Percentiles rank a stretch among this genome's conserved stretches.
These are phyloP conservation scores for Botryosphaeria agaves DNA, from an alignment of 2,329 filamentous ascomycete species.

Conservation along the genomic window DNA sequence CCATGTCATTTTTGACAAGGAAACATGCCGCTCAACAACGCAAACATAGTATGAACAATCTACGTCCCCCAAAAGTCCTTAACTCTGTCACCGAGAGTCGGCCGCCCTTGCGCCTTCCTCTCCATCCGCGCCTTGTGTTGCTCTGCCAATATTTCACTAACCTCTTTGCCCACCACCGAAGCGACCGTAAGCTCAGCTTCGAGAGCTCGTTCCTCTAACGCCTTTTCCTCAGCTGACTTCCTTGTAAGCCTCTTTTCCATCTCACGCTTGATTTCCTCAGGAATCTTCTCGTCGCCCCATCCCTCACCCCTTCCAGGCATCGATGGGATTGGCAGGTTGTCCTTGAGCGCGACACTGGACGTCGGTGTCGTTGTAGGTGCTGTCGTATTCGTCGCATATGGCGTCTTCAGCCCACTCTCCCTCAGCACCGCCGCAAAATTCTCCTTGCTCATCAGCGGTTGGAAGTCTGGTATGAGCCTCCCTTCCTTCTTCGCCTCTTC, in stretches of 20 bases:
- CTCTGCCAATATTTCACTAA: conserved; percentile 38
- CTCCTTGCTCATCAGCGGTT: conserved; percentile 24
- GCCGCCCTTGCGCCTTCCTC: conserved; percentile 36
- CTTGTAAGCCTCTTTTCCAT: conserved; percentile 8
- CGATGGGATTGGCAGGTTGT: conserved; percentile 11
- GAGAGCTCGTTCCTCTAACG: conserved; percentile 46
- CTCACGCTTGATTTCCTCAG: conserved; percentile 34
- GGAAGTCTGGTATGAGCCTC: conserved; percentile 37
- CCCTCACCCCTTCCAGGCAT: conserved; percentile 31
- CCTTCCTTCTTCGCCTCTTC: conserved; percentile 46
- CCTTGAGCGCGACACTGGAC: neutral
- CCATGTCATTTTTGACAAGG: too few relatives aligned
- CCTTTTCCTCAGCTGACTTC: conserved; percentile 34
- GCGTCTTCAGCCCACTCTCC: conserved; percentile 1
- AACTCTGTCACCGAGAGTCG: conserved; percentile 24
- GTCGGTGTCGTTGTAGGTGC: conserved; percentile 7
- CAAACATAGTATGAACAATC: too few relatives aligned
- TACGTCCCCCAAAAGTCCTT: conserved; percentile 15
- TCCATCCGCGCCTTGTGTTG: conserved; percentile 36
- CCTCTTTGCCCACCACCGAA: conserved; percentile 37
- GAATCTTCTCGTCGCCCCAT: conserved; percentile 33
- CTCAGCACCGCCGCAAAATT: conserved; percentile 12
- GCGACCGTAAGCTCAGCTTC: conserved; percentile 44
- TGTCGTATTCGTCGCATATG: too few relatives aligned
- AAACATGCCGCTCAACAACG: too few relatives aligned